These are phyloP conservation scores for Esteya vermicola DNA, from an alignment of 2,329 filamentous ascomycete species.

Conservation along the genomic window DNA sequence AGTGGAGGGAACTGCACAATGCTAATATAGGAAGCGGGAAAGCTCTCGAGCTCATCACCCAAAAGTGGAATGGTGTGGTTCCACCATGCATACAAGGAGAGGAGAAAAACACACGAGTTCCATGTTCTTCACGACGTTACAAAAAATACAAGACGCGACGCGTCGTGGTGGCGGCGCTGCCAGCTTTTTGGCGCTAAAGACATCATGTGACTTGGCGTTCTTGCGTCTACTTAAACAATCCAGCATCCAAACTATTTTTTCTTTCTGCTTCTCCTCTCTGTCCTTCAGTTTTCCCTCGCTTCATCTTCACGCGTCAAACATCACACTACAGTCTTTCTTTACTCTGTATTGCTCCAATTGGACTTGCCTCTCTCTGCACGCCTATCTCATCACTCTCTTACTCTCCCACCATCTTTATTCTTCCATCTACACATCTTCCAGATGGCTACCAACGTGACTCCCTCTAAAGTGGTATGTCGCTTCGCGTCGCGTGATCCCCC, in stretches of 20 bases:
- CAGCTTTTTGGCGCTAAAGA: slow-evolving; percentile 7
- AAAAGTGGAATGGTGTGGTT: neutral
- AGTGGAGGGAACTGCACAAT: no score
- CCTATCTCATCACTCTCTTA: neutral
- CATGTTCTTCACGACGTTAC: no score
- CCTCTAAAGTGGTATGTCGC: slow-evolving; percentile 19
- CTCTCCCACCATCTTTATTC: neutral
- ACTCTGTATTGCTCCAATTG: neutral
- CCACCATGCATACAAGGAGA: neutral
- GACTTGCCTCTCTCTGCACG: neutral
- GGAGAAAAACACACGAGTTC: neutral
- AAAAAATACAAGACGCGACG: slow-evolving; percentile 8
- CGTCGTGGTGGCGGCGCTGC: slow-evolving; percentile 4
- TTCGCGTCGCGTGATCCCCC: slow-evolving; percentile 9
- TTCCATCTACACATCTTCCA: slow-evolving; percentile 13
- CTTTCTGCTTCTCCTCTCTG: neutral
- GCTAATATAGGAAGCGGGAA: no score
- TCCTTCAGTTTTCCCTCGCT: neutral
- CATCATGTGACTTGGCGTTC: slow-evolving; percentile 11
- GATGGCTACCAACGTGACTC: slow-evolving; percentile 50
- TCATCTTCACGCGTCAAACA: no score
- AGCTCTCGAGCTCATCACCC: no score
- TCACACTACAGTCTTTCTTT: no score
- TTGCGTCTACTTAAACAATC: slow-evolving; percentile 11
- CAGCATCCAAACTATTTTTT: slow-evolving; percentile 9